Evolutionary conservation across 1,139 yeast genomes (phyloP), one percentile per base, ranked within the genome.

Genomic region (Tardiomyces depauwii): DNA sequence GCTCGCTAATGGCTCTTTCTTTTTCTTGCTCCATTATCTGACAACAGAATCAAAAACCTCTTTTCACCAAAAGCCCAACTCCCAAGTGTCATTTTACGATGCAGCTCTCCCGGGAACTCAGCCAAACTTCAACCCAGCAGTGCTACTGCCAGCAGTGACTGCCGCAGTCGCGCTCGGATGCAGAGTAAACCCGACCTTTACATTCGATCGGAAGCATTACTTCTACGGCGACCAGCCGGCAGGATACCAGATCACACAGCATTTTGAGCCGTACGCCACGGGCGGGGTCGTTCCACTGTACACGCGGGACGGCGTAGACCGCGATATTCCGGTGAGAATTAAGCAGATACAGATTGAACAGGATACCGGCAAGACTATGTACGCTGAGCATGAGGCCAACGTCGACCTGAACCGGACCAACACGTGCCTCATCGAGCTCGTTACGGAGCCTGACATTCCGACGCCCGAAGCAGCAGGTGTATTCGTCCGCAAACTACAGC

Each of bases 201-300:
- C 81, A 1, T 91, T 91, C 62, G 99, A 91, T 60, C 70, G 99
- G 52, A 91, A 91, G 62, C 99, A 91, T 62, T 91, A 91, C 63
- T 89, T 91, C 62, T 91, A 91, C 61, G 93, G 93, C 0, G 99
- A 91, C 62, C 97, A 91, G 63, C 98, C 98, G 0, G 67, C 85
- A 45, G 99, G 99, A 0, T 91, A 88, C 62, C 99, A 91, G 61
- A 82, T 91, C 47, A 91, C 99, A 0, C 99, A 91, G 65, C 85
- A 79, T 58, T 87, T 76, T 60, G 73, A 74, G 42, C 97, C 99
- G 1, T 70, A 85, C 44, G 95, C 96, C 1, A 70, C 62, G 38
- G 70, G 75, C 43, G 98, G 98, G 0, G 53, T 50, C 18, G 45
- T 91, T 41, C 62, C 61, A 30, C 62, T 91, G 42, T 62, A 56